Percentiles rank a stretch among this genome's conserved stretches.
These are phyloP conservation scores for Cyberlindnera euphorbiiphila DNA, from an alignment of 805 yeast genomes.

Conservation along the genomic window DNA sequence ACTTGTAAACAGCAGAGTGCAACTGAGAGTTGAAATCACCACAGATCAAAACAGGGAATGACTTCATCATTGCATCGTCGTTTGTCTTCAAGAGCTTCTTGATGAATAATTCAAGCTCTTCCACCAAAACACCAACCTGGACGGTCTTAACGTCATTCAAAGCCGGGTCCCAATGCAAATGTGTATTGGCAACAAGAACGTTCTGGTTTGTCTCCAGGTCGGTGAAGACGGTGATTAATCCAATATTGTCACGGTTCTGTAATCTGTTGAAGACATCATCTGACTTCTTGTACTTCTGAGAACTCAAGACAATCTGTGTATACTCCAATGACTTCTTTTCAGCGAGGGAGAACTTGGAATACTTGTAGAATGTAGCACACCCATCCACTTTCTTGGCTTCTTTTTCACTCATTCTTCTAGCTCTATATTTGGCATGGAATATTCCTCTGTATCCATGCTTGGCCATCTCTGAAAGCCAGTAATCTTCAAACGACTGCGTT, in stretches of 20 bases:
- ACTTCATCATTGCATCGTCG: constrained; percentile 44
- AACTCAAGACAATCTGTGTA: constrained; percentile 73
- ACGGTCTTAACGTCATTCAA: constrained; percentile 93
- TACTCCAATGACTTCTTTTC: constrained; percentile 78
- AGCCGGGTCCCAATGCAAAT: constrained; percentile 97
- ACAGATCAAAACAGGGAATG: constrained; percentile 76
- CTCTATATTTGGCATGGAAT: constrained; percentile 85
- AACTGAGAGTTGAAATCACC: constrained; percentile 93
- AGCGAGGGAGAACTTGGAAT: constrained; percentile 61
- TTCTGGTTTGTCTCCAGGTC: constrained; percentile 68
- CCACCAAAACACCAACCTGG: constrained; percentile 89
- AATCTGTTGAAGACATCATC: constrained; percentile 94
- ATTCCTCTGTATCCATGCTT: constrained; percentile 75
- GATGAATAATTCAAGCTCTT: constrained; percentile 70
- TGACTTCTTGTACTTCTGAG: constrained; percentile 84
- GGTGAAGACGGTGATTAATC: constrained; percentile 70
- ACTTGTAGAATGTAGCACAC: constrained; percentile 88
- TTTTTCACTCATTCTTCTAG: constrained; percentile 77
- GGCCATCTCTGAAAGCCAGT: constrained; percentile 74
- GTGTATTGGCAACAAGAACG: constrained; percentile 80
- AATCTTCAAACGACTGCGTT: constrained; percentile 77
- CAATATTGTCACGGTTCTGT: constrained; percentile 93
- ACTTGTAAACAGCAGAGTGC: constrained; percentile 88
- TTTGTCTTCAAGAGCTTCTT: constrained; percentile 36
- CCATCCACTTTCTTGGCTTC: constrained; percentile 95